These are phyloP conservation scores for Westerdykella ornata DNA, from an alignment of 2,329 filamentous ascomycete genomes.

Conservation along the genomic window DNA sequence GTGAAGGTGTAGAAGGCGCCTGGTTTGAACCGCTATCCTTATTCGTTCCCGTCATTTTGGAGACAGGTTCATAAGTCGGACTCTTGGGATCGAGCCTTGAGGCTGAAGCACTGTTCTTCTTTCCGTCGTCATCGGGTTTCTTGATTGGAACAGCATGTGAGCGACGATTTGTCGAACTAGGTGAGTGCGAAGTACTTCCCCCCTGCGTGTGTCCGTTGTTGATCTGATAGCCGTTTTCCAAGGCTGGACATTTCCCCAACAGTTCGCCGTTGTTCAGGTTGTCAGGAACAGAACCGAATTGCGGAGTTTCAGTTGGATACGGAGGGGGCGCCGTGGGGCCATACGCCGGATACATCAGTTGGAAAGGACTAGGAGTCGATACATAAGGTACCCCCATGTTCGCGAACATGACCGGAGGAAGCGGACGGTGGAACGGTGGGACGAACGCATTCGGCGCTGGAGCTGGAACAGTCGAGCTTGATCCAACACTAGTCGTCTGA, in stretches of 20 bases:
- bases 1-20: conserved; percentile 29
- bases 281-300: conserved; percentile 14
- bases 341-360: conserved; percentile 24
- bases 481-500: conserved; percentile 7
- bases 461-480: conserved; percentile 5
- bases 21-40: conserved; percentile 8
- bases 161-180: conserved; percentile 31
- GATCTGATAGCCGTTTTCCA: conserved; percentile 1
- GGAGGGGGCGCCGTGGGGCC: conserved; percentile 10
- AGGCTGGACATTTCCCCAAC: neutral
- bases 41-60: conserved; percentile 8
- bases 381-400: conserved; percentile 8
- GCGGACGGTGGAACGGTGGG: conserved; percentile 21
- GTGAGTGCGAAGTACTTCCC: conserved; percentile 17
- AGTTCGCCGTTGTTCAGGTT: neutral
- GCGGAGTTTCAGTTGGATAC: conserved; percentile 12
- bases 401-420: conserved; percentile 20
- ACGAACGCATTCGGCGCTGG: conserved; percentile 14
- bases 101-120: conserved; percentile 12
- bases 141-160: conserved; percentile 40
- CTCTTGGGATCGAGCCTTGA: conserved; percentile 37
- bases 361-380: conserved; percentile 16
- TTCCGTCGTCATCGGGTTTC: conserved; percentile 24
- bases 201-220: neutral
- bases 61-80: conserved; percentile 35